Percentiles rank a stretch among this genome's conserved stretches.
phyloP scores from a whole-genome alignment of 1,284 basidiomycete species.

The Ganoderma leucocontextum region DNA sequence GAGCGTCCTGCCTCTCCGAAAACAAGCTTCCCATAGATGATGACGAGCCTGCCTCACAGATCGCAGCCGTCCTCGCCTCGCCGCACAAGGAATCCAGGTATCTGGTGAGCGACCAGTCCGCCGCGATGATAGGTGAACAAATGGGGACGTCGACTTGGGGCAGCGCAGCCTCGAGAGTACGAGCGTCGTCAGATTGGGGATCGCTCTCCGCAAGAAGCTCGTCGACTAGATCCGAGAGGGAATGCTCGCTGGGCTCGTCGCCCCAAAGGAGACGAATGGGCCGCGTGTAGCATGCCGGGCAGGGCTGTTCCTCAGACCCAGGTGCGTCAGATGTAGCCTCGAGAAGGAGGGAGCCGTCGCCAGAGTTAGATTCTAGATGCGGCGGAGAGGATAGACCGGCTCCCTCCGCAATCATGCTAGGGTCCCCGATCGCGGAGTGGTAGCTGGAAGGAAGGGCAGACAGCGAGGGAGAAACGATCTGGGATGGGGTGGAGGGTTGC shows the following conservation, averaged over 20 bases:
- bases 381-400: no score
- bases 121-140: neutral
- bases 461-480: neutral
- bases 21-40: neutral
- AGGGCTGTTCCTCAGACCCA: neutral
- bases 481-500: neutral
- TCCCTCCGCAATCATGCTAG: neutral
- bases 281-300: neutral
- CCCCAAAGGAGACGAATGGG: conserved; percentile 4
- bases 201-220: neutral
- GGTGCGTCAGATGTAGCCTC: neutral
- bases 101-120: neutral
- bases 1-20: neutral
- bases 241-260: neutral
- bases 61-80: neutral
- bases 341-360: neutral
- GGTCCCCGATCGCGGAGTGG: neutral
- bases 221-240: neutral
- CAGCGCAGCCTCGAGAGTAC: neutral
- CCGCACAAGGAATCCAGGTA: neutral
- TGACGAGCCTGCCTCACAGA: no score
- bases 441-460: neutral
- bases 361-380: neutral
- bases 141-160: neutral
- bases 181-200: neutral